Base-by-base conservation (phyloP, 805 yeast species). In the Candida pseudofarinosa region DNA sequence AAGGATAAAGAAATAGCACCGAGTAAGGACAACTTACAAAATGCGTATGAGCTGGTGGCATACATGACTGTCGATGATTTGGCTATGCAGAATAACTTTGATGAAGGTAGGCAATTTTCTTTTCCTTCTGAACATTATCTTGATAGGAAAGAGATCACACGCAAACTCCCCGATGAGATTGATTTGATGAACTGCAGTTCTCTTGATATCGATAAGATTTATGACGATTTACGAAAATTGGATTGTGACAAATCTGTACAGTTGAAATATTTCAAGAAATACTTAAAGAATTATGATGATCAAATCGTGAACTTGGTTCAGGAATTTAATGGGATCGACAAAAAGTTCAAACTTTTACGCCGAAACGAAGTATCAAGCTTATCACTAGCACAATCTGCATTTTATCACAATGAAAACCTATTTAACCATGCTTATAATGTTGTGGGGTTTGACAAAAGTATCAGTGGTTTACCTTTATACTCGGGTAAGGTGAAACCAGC, bases 21-120 rank as follows among this genome's bases (percentile, higher is more conserved):
- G 4, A 18, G 13, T 8, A 19, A 8, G 10, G 15, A 26, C 4
- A n/a, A 26, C 7, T n/a, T 37, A 10, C 44, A 43, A 26, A 39
- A 43, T 53, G 35, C 53, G 18, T 65, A 61, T 38, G 65, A 59
- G 16, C 56, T 55, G 32, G 49, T 64, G 12, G 61, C 65, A 8
- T 62, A 56, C 47, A 67, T 68, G 73, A 54, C 69, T 14, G 55
- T 56, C n/a, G 64, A 66, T 17, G 73, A 69, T 43, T 49, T 69
- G 23, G 46, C 48, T 38, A 56, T 67, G 18, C 73, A 69, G 43
- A 54, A 55, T 39, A 63, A 58, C 43, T 51, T 69, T 35, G 71
- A 65, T 43, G 55, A 60, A 37, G 67, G 67, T n/a, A 44, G 55
- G 35, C 70, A 59, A 43, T 63, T 67, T 42, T 55, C 67, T 15